Evolutionary conservation across 148 eudicot genomes (phyloP).

Genomic region (Pharnaceum exiguum): DNA sequence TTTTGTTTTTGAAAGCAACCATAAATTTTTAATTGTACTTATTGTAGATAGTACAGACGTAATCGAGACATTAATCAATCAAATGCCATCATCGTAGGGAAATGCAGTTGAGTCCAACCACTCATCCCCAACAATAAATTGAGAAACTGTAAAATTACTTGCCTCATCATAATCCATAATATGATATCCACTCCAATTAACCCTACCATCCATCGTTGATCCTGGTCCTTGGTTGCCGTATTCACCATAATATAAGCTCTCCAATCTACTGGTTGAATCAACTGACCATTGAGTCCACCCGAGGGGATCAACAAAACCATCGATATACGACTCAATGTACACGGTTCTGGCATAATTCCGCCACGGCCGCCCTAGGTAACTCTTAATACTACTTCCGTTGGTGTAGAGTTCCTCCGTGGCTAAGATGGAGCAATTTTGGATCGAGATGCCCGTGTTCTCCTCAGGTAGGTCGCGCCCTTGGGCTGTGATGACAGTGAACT

Average conservation of each 20-base stretch:
- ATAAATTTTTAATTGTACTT: too few species aligned
- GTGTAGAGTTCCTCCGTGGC: constrained; percentile 49
- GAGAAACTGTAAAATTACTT: constrained; percentile 61
- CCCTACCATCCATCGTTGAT: constrained; percentile 38
- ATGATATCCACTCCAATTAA: constrained; percentile 72
- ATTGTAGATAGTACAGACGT: too few species aligned
- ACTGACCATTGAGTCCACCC: constrained; percentile 63
- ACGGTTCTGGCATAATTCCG: constrained; percentile 56
- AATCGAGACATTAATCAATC: too few species aligned
- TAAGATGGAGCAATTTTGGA: constrained; percentile 73
- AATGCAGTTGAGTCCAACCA: constrained; percentile 91
- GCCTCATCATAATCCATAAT: constrained; percentile 79
- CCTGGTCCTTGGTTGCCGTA: constrained; percentile 68
- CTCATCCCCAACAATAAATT: constrained; percentile 70
- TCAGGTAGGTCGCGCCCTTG: constrained; percentile 59
- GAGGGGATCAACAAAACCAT: constrained; percentile 45
- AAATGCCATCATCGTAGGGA: constrained; percentile 84
- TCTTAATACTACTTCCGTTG: constrained; percentile 33
- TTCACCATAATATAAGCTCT: constrained; percentile 80
- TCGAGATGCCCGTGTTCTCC: constrained; percentile 64
- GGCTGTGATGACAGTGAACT: constrained; percentile 76
- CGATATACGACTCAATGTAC: constrained; percentile 65
- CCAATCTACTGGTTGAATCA: constrained; percentile 36
- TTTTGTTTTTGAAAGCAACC: too few species aligned
- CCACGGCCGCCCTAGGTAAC: constrained; percentile 90